These are phyloP conservation scores for Pyrenula massariospora DNA, from an alignment of 495 filamentous ascomycete genomes.

Conservation along the genomic window DNA sequence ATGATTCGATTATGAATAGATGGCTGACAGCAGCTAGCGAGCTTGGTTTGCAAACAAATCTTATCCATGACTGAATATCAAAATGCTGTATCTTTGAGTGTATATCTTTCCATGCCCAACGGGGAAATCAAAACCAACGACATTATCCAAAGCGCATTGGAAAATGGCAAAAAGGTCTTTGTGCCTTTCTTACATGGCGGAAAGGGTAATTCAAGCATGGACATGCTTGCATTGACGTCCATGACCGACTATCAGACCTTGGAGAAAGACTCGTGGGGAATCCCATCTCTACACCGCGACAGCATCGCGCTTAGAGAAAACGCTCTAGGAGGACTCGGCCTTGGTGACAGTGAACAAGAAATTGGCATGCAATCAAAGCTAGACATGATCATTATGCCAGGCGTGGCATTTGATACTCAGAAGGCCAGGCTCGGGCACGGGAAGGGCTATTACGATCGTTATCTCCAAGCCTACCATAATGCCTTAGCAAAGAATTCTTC, in stretches of 20 bases:
- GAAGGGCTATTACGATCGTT: conserved; percentile 94
- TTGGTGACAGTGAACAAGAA: conserved; percentile 3
- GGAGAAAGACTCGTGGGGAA: conserved; percentile 77
- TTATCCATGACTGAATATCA: conserved; percentile 54
- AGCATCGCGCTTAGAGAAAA: conserved; percentile 53
- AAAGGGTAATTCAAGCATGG: conserved; percentile 48
- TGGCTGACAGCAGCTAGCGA: conserved; percentile 34
- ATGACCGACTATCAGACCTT: conserved; percentile 65
- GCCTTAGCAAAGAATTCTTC: conserved; percentile 25
- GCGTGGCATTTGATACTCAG: conserved; percentile 77
- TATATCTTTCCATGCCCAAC: conserved; percentile 87
- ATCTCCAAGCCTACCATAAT: conserved; percentile 59
- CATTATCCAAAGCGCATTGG: conserved; percentile 72
- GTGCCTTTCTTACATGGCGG: conserved; percentile 75
- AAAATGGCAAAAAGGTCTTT: conserved; percentile 70
- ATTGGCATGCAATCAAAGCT: conserved; percentile 40
- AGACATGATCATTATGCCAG: conserved; percentile 85
- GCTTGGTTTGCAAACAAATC: conserved; percentile 42
- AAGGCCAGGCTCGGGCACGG: conserved; percentile 80
- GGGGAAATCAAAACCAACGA: conserved; percentile 71
- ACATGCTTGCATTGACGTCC: conserved; percentile 74
- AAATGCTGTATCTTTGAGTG: conserved; percentile 59
- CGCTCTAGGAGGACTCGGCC: conserved; percentile 45
- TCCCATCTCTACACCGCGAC: conserved; percentile 59
- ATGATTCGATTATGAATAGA: background rate